Evolutionary conservation across 768 basidiomycete species (phyloP).

Genomic region (Hericium erinaceus): DNA sequence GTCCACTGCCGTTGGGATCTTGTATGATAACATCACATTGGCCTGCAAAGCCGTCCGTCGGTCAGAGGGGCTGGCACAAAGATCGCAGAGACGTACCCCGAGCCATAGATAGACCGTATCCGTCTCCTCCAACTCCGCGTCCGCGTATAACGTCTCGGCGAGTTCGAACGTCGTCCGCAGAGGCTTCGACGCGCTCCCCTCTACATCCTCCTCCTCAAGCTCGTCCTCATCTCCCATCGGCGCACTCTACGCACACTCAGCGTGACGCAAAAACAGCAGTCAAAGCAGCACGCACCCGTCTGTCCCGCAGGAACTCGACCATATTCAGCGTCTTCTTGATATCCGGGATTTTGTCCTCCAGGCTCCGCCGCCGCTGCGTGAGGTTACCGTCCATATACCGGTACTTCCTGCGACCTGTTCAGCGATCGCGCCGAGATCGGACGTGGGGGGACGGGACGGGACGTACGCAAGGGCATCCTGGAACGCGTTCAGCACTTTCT

Average conservation of each 20-base stretch:
- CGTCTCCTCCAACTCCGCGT: slow-evolving; percentile 78
- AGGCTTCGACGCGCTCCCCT: slow-evolving; percentile 35
- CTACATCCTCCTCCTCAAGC: slow-evolving; percentile 38
- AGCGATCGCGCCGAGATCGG: not conserved
- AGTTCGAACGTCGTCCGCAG: slow-evolving; percentile 87
- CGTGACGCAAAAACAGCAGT: slow-evolving; percentile 4
- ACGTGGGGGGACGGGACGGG: not conserved
- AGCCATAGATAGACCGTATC: slow-evolving; percentile 94
- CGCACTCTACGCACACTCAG: slow-evolving; percentile 29
- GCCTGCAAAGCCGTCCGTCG: slow-evolving; percentile 45
- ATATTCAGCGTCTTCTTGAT: slow-evolving; percentile 87
- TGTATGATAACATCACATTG: slow-evolving; percentile 96
- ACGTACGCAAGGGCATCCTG: slow-evolving; percentile 93
- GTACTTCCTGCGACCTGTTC: slow-evolving; percentile 69
- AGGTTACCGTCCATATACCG: slow-evolving; percentile 93
- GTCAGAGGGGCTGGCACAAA: not conserved
- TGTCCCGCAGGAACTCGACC: slow-evolving; percentile 71
- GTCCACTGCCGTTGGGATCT: slow-evolving; percentile 63
- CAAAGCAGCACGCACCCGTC: slow-evolving; percentile 39
- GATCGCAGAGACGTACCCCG: slow-evolving; percentile 52
- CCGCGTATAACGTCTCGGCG: slow-evolving; percentile 91
- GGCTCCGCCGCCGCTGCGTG: slow-evolving; percentile 61
- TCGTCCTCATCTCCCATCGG: slow-evolving; percentile 32
- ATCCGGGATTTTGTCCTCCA: slow-evolving; percentile 95
- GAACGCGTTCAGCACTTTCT: slow-evolving; percentile 67